phyloP scores from a whole-genome alignment of 2,329 filamentous ascomycete species.

The Pestalotiopsis sp. region DNA sequence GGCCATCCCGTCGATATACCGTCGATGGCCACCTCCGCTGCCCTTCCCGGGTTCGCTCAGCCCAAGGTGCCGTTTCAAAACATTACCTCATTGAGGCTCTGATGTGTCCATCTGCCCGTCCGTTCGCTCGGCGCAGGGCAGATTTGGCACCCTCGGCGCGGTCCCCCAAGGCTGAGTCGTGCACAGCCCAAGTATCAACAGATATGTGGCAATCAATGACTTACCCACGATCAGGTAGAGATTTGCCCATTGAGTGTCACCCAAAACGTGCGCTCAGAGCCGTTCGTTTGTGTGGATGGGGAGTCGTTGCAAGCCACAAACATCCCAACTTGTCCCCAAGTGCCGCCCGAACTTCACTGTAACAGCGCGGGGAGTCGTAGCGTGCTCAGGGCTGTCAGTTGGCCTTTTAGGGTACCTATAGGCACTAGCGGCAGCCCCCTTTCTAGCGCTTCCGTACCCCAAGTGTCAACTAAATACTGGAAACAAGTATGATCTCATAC shows the following conservation, averaged over 20 bases:
- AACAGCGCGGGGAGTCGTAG: not conserved
- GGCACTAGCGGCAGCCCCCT: not conserved
- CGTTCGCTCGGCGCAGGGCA: not conserved
- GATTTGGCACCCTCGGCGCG: not conserved
- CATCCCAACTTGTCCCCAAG: not conserved
- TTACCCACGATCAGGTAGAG: no score
- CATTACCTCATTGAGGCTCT: not conserved
- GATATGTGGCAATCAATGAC: not conserved
- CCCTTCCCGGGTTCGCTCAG: not conserved
- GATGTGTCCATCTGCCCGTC: not conserved
- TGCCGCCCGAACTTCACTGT: not conserved
- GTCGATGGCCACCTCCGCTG: not conserved
- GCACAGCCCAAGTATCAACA: not conserved
- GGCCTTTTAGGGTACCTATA: no score
- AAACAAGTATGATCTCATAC: conserved; percentile 7
- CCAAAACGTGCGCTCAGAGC: no score
- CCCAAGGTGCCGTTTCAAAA: not conserved
- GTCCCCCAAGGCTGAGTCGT: conserved; percentile 3
- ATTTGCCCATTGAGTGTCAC: no score
- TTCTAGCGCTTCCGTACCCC: not conserved
- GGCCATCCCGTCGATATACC: not conserved
- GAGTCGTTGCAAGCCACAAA: not conserved
- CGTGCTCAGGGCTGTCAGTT: not conserved
- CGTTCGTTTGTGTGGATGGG: no score
- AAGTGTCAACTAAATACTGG: not conserved